Evolutionary conservation across 2,329 filamentous ascomycete genomes (phyloP).

Genomic region (Xylaria sp.): DNA sequence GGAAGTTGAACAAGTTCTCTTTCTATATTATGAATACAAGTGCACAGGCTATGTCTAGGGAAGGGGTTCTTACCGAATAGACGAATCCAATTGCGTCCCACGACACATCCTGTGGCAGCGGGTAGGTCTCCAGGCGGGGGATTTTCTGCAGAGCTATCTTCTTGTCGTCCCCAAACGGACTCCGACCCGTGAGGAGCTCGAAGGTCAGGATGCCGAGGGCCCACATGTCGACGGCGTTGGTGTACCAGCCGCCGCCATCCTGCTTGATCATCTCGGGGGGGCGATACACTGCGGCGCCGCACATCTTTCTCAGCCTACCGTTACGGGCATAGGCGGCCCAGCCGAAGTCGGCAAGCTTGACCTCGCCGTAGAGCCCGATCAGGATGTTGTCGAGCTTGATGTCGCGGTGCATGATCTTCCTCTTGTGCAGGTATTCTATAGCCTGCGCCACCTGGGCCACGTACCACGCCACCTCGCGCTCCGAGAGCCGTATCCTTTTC

Average conservation of each 20-base stretch:
- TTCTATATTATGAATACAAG: neutral
- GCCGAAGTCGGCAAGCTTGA: constrained; percentile 97
- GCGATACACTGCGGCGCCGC: constrained; percentile 95
- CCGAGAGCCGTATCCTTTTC: constrained; percentile 76
- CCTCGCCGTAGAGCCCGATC: constrained; percentile 91
- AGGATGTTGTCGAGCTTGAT: constrained; percentile 98
- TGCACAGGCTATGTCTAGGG: too few relatives aligned
- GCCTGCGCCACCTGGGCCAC: constrained; percentile 87
- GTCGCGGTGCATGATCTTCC: constrained; percentile 94
- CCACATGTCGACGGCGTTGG: constrained; percentile 96
- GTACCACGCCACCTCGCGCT: constrained; percentile 84
- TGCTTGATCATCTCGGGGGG: constrained; percentile 86
- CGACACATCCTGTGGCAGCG: constrained; percentile 83
- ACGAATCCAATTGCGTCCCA: constrained; percentile 89
- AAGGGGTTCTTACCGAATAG: constrained; percentile 68
- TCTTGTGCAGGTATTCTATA: constrained; percentile 87
- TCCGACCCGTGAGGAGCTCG: constrained; percentile 92
- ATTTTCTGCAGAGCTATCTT: too few relatives aligned
- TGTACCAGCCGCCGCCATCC: constrained; percentile 39
- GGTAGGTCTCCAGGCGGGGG: too few relatives aligned
- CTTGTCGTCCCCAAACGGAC: constrained; percentile 96
- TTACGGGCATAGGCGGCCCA: constrained; percentile 98
- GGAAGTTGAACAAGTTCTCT: neutral
- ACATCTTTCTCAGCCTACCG: constrained; percentile 89
- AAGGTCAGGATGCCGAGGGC: constrained; percentile 92